These are phyloP conservation scores for Typha latifolia DNA, from an alignment of 176 grass and related monocot species.

Conservation along the genomic window DNA sequence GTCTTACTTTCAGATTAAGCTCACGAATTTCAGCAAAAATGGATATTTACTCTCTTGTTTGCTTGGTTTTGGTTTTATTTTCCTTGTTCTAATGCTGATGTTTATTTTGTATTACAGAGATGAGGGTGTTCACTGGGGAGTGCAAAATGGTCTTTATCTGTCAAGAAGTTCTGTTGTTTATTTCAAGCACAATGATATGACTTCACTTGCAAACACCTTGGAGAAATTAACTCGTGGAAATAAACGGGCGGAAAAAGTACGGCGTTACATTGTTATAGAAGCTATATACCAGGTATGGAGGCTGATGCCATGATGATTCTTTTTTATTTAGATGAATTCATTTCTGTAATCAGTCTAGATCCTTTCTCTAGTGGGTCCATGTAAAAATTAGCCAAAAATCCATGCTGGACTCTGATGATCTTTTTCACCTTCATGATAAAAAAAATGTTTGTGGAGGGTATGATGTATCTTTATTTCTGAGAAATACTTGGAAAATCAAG, in stretches of 20 bases:
- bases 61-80: neutral
- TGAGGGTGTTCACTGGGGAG: slow-evolving; percentile 91
- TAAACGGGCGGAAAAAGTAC: slow-evolving; percentile 66
- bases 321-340: slow-evolving; percentile 12
- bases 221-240: slow-evolving; percentile 74
- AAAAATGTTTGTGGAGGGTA: too few relatives aligned
- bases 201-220: slow-evolving; percentile 66
- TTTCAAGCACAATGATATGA: slow-evolving; percentile 99
- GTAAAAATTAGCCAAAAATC: slow-evolving; percentile 5
- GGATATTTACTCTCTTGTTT: neutral
- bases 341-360: neutral
- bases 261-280: slow-evolving; percentile 98
- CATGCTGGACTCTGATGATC: too few relatives aligned
- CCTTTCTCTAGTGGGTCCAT: slow-evolving; percentile 15
- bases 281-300: slow-evolving; percentile 79
- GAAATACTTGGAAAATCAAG: too few relatives aligned
- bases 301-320: slow-evolving; percentile 1
- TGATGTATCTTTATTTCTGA: too few relatives aligned
- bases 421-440: too few relatives aligned
- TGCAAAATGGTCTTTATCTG: slow-evolving; percentile 84
- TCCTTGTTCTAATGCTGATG: neutral
- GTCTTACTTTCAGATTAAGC: too few relatives aligned
- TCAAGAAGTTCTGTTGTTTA: slow-evolving; percentile 91
- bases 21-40: too few relatives aligned
- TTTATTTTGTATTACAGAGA: slow-evolving; percentile 46